Percentiles rank a stretch among this genome's conserved stretches.
Conservation (phyloP, 2,329 filamentous ascomycete species). For the Salinomyces thailandicus region DNA sequence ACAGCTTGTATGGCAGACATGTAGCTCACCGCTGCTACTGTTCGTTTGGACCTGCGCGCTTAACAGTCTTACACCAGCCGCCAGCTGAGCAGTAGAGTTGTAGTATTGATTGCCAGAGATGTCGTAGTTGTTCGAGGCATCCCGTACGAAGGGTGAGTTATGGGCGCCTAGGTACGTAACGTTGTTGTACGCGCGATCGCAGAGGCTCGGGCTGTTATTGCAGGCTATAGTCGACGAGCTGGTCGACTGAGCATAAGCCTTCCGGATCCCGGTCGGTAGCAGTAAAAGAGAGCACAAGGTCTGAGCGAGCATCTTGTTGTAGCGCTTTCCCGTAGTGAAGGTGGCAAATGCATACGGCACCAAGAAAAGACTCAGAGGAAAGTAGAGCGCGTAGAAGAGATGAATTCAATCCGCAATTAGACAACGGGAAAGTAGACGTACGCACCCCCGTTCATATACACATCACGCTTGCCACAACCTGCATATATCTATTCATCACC, state of each 20-base stretch:
- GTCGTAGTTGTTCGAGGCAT: conserved; percentile 50
- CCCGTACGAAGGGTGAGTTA: conserved; percentile 61
- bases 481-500: too few relatives aligned
- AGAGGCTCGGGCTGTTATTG: conserved; percentile 72
- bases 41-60: conserved; percentile 60
- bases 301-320: not conserved
- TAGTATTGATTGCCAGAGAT: conserved; percentile 62
- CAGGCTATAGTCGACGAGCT: conserved; percentile 43
- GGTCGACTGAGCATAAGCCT: not conserved
- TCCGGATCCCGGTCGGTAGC: not conserved
- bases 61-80: conserved; percentile 60
- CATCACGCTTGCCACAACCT: too few relatives aligned
- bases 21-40: conserved; percentile 31
- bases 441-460: too few relatives aligned
- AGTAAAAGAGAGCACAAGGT: not conserved
- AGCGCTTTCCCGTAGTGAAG: too few relatives aligned
- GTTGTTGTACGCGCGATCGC: conserved; percentile 59
- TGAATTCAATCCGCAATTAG: too few relatives aligned
- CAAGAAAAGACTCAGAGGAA: too few relatives aligned
- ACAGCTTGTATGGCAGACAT: conserved; percentile 62
- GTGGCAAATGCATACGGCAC: too few relatives aligned
- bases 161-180: conserved; percentile 71
- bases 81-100: conserved; percentile 60
- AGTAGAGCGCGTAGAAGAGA: too few relatives aligned
- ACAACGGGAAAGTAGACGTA: too few relatives aligned